Evolutionary conservation across 1,284 basidiomycete genomes (phyloP).

Genomic region (Boletus semigastroideus): DNA sequence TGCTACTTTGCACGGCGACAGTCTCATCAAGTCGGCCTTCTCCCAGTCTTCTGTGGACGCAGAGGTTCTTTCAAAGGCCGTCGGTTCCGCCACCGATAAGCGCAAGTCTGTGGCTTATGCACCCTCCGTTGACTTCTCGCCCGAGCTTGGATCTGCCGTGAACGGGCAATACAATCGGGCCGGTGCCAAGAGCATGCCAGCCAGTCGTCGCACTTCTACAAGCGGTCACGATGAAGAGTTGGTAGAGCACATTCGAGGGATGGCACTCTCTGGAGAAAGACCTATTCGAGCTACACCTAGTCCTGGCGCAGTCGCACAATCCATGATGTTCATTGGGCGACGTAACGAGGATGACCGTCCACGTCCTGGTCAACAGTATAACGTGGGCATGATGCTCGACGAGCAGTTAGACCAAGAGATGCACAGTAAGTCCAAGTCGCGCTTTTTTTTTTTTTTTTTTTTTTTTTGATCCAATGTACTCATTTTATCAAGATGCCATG

Average conservation of each 20-base stretch:
- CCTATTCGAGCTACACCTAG: slow-evolving; percentile 53
- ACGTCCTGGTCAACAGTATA: slow-evolving; percentile 61
- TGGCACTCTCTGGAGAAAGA: slow-evolving; percentile 63
- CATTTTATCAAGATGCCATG: slow-evolving; percentile 71
- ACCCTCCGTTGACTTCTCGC: slow-evolving; percentile 68
- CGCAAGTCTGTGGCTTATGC: slow-evolving; percentile 85
- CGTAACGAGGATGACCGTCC: slow-evolving; percentile 54
- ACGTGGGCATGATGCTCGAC: slow-evolving; percentile 85
- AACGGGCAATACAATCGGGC: slow-evolving; percentile 62
- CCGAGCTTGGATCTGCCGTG: slow-evolving; percentile 51
- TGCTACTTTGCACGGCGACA: slow-evolving; percentile 55
- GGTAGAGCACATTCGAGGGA: slow-evolving; percentile 68
- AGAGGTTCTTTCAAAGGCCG: slow-evolving; percentile 60
- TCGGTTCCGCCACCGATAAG: slow-evolving; percentile 68
- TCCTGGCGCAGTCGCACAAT: slow-evolving; percentile 47
- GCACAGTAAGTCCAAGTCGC: slow-evolving; percentile 64
- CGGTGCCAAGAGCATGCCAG: slow-evolving; percentile 86
- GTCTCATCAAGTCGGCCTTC: slow-evolving; percentile 43
- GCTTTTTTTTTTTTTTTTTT: too few species aligned
- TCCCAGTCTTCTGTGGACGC: slow-evolving; percentile 54
- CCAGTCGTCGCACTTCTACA: slow-evolving; percentile 78
- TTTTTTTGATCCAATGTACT: slow-evolving; percentile 12
- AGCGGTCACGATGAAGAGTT: slow-evolving; percentile 79
- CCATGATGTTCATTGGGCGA: slow-evolving; percentile 49
- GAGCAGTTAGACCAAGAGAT: slow-evolving; percentile 89